A percentile compares a stretch with the other conserved stretches of the same genome.
Conservation (phyloP, 2,329 filamentous ascomycete genomes). For the Beauveria bassiana region DNA sequence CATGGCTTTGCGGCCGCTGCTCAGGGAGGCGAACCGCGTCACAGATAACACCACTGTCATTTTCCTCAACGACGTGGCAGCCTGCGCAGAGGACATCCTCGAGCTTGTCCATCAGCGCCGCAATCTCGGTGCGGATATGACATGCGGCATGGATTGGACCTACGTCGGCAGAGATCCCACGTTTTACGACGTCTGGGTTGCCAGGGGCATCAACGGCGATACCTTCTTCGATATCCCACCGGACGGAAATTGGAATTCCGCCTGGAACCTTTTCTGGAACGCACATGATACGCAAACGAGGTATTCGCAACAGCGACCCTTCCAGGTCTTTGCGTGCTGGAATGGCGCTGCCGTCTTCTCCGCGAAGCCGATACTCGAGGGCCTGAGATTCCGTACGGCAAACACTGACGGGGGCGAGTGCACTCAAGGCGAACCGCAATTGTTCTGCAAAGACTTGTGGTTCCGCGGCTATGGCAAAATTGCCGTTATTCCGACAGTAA, state of each 20-base stretch:
- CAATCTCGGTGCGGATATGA: slow-evolving; percentile 43
- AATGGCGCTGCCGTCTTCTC: slow-evolving; percentile 46
- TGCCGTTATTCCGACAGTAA: slow-evolving; percentile 48
- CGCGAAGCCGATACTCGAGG: slow-evolving; percentile 37
- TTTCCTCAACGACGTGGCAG: slow-evolving; percentile 47
- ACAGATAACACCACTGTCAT: slow-evolving; percentile 35
- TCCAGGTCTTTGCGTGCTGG: slow-evolving; percentile 56
- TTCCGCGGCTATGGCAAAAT: slow-evolving; percentile 40
- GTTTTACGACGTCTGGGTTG: slow-evolving; percentile 53
- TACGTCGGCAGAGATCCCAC: slow-evolving; percentile 34
- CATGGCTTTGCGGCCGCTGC: slow-evolving; percentile 40
- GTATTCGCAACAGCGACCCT: slow-evolving; percentile 32
- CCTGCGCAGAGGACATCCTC: slow-evolving; percentile 48
- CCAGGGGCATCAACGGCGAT: slow-evolving; percentile 44
- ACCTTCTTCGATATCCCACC: slow-evolving; percentile 46
- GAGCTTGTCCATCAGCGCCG: slow-evolving; percentile 44
- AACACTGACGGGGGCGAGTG: slow-evolving; percentile 24
- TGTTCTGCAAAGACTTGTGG: slow-evolving; percentile 54
- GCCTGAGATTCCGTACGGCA: slow-evolving; percentile 36
- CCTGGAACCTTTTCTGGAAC: slow-evolving; percentile 47
- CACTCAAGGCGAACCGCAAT: slow-evolving; percentile 43
- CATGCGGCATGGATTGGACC: slow-evolving; percentile 53
- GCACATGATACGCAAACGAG: slow-evolving; percentile 27
- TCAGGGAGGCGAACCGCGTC: slow-evolving; percentile 20
- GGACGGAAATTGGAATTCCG: slow-evolving; percentile 40